phyloP scores from a whole-genome alignment of 331 rosid genomes.

The Arachis monticola region DNA sequence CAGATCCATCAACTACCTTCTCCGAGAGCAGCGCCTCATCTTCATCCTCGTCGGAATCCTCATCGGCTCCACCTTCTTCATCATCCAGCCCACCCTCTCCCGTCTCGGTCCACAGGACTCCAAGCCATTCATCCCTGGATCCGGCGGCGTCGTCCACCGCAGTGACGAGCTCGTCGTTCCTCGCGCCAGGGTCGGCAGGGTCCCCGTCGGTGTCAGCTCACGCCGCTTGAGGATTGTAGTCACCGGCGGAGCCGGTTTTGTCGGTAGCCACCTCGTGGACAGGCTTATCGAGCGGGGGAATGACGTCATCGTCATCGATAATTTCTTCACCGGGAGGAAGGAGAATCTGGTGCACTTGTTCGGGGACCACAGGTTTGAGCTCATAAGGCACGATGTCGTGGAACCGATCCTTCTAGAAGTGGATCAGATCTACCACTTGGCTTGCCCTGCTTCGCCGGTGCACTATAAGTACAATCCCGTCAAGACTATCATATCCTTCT shows the following conservation, averaged over 20 bases:
- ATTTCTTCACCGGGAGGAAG: constrained; percentile 96
- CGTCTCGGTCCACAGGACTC: constrained; percentile 62
- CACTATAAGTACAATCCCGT: constrained; percentile 89
- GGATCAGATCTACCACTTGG: constrained; percentile 98
- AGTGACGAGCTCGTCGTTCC: background rate
- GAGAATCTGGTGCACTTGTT: constrained; percentile 81
- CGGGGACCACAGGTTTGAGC: constrained; percentile 85
- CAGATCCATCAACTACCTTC: constrained; percentile 78
- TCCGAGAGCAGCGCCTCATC: constrained; percentile 85
- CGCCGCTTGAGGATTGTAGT: constrained; percentile 75
- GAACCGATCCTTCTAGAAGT: constrained; percentile 94
- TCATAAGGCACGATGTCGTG: constrained; percentile 93
- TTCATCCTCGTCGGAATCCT: constrained; percentile 84
- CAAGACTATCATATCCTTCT: constrained; percentile 63
- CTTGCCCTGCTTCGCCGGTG: constrained; percentile 98
- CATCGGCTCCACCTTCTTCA: constrained; percentile 87
- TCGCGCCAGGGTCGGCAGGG: constrained; percentile 32
- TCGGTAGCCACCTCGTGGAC: constrained; percentile 90
- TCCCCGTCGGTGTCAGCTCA: constrained; percentile 42
- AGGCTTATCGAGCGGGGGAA: constrained; percentile 75
- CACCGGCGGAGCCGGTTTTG: constrained; percentile 96
- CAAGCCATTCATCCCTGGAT: constrained; percentile 42
- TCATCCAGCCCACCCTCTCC: constrained; percentile 80
- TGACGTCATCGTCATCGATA: constrained; percentile 87
- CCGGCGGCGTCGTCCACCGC: constrained; percentile 13